phyloP scores from a whole-genome alignment of 176 grass and related monocot genomes.

The Juncus inflexus region DNA sequence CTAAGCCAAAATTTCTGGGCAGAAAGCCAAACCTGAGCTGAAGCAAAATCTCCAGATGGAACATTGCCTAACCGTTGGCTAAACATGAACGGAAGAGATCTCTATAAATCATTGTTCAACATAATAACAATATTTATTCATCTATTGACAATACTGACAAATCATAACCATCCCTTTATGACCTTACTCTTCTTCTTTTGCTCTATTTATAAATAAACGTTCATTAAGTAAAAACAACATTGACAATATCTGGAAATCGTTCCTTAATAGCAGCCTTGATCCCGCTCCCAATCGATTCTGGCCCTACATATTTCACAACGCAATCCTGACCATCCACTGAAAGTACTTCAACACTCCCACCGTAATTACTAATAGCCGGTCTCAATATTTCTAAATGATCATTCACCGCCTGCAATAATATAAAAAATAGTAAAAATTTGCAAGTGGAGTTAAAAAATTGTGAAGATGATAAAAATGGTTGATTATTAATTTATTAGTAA shows the following conservation, averaged over 20 bases:
- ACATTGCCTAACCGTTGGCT: no score
- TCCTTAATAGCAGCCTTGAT: constrained; percentile 94
- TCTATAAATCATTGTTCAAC: no score
- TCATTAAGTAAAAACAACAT: constrained; percentile 62
- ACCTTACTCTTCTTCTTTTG: constrained; percentile 5
- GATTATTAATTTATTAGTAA: neutral
- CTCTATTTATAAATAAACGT: neutral
- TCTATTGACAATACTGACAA: neutral
- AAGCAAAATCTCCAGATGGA: no score
- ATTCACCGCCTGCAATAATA: constrained; percentile 70
- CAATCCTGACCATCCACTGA: constrained; percentile 68
- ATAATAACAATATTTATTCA: no score
- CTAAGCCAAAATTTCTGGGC: no score
- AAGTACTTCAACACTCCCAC: constrained; percentile 74
- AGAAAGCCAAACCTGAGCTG: no score
- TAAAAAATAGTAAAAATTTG: neutral
- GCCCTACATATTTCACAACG: constrained; percentile 72
- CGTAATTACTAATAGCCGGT: constrained; percentile 83
- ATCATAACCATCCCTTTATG: neutral
- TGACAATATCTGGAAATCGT: constrained; percentile 82
- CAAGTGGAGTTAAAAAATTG: neutral
- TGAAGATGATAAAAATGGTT: neutral
- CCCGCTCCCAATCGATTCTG: constrained; percentile 72
- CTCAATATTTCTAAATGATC: constrained; percentile 92
- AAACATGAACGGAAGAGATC: no score